phyloP scores from a whole-genome alignment of 345 rosid genomes.

The Eucalyptus brandiana region DNA sequence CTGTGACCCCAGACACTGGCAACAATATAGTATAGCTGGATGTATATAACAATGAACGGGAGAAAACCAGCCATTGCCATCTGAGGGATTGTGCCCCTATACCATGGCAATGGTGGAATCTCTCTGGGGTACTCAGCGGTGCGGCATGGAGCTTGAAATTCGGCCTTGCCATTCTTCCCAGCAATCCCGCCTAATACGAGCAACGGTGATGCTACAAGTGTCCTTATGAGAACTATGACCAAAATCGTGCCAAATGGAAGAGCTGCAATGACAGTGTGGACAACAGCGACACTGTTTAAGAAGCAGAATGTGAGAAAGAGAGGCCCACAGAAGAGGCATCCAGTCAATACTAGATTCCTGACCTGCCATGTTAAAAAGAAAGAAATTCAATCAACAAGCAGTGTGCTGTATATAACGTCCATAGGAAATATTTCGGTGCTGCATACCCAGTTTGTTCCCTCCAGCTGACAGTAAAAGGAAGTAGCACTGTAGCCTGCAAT shows the following conservation, averaged over 20 bases:
- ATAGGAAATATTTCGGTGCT: neutral
- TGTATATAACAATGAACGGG: slow-evolving; percentile 38
- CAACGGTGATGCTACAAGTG: slow-evolving; percentile 27
- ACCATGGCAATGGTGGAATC: slow-evolving; percentile 38
- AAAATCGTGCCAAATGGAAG: slow-evolving; percentile 33
- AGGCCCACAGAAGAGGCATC: slow-evolving; percentile 3
- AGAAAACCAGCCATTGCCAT: slow-evolving; percentile 43
- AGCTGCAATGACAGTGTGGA: slow-evolving; percentile 32
- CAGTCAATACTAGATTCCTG: slow-evolving; percentile 19
- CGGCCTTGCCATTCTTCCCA: slow-evolving; percentile 36
- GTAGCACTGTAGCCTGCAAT: slow-evolving; percentile 36
- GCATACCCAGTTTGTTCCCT: slow-evolving; percentile 36
- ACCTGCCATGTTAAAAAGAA: slow-evolving; percentile 9
- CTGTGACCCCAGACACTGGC: slow-evolving; percentile 31
- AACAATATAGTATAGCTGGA: slow-evolving; percentile 31
- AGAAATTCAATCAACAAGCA: neutral
- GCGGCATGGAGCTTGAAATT: slow-evolving; percentile 38
- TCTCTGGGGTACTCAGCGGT: slow-evolving; percentile 35
- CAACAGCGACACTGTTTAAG: slow-evolving; percentile 29
- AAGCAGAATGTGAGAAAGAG: slow-evolving; percentile 29
- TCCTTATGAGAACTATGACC: slow-evolving; percentile 30
- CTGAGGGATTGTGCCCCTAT: slow-evolving; percentile 27
- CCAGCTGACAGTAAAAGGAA: slow-evolving; percentile 31
- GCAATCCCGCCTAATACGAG: slow-evolving; percentile 40
- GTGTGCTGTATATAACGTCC: neutral